Evolutionary conservation across 768 basidiomycete genomes (phyloP), one percentile per base, ranked within the genome.

Genomic region (Agaricus bisporus): DNA sequence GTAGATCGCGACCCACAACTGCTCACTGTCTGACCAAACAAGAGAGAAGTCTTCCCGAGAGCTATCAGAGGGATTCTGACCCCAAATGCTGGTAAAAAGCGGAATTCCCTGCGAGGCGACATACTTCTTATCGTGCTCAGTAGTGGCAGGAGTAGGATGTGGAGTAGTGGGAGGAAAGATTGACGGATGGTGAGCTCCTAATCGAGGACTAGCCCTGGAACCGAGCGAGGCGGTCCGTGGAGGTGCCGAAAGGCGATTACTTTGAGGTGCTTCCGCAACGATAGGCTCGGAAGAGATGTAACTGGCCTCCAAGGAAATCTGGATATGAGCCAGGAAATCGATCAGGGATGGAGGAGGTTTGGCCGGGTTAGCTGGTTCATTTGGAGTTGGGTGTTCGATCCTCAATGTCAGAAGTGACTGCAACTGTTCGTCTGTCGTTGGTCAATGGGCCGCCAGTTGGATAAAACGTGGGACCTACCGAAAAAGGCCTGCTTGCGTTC

Each of bases 101-200:
- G 82, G 67, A 0, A 86, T 85, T 0, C 93, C 94, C 61, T 93
- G 89, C 0, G 88, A 77, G 28, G 80, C 78, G 1, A 83, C 81
- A 64, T 95, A 97, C 63, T 82, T 78, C 41, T 79, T 76, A 67
- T 97, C 93, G 14, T 79, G 75, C 29, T 85, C 83, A 0, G 79
- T 75, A 25, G 88, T 84, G 0, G 79, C 72, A 1, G 93, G 93
- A 14, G 84, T 85, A 1, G 93, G 93, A 64, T 87, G 85, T 0
- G 93, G 94, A 0, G 93, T 97, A 48, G 73, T 73, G 1, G 91
- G 91, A 26, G 90, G 91, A 58, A 87, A 79, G 61, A 91, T 85
- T 2, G 85, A 83, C 1, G 86, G 84, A 56, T 81, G 79, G 17
- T 59, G 73, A 17, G 70, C 63, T 39, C 70, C 71, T 22, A 67